phyloP scores from a whole-genome alignment of 129 eudicot species.

The Silybum marianum region DNA sequence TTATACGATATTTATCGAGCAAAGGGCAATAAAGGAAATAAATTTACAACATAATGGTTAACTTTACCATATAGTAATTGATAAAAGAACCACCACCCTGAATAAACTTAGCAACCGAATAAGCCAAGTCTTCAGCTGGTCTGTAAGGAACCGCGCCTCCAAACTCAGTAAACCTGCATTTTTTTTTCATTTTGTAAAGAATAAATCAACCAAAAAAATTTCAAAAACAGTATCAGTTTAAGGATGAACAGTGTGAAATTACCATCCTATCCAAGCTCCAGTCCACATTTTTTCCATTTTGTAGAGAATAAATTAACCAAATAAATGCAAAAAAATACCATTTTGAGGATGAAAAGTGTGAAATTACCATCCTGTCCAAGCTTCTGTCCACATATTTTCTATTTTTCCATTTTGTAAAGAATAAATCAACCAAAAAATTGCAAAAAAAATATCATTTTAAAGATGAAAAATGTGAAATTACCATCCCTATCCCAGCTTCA shows the following conservation, averaged over 20 bases:
- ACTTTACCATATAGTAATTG: conserved; percentile 89
- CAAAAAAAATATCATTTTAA: neutral
- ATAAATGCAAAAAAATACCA: neutral
- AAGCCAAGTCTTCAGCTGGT: conserved; percentile 97
- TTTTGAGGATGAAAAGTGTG: neutral
- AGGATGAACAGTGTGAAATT: conserved; percentile 20
- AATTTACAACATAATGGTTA: conserved; percentile 2
- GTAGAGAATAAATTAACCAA: too few species aligned
- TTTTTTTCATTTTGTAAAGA: neutral
- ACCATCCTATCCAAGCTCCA: conserved; percentile 99
- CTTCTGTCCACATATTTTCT: conserved; percentile 99
- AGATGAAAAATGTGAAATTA: too few species aligned
- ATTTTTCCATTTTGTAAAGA: conserved; percentile 32
- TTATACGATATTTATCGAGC: neutral
- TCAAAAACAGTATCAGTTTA: neutral
- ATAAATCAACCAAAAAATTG: too few species aligned
- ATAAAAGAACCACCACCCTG: conserved; percentile 92
- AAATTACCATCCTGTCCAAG: conserved; percentile 96
- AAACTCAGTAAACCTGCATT: conserved; percentile 84
- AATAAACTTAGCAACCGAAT: conserved; percentile 85
- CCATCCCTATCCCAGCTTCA: conserved; percentile 90
- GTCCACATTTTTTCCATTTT: conserved; percentile 81
- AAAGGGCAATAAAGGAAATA: conserved; percentile 1
- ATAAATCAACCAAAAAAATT: neutral
- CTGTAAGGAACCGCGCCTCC: conserved; percentile 97